Base-by-base conservation (phyloP, 305 asterid species). In the Fraxinus dipetala region DNA sequence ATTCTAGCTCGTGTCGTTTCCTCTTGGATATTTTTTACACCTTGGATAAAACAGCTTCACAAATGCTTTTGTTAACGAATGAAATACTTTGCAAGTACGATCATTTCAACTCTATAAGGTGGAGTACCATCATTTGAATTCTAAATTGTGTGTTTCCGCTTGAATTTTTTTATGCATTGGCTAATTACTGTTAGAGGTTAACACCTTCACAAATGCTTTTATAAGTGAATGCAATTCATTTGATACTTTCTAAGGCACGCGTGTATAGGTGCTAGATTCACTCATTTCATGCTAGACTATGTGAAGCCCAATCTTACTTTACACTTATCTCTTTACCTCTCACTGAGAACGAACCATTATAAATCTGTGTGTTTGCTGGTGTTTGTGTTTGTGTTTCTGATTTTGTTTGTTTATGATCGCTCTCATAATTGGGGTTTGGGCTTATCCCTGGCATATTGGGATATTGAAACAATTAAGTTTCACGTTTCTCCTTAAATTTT, bases 21-120 rank as follows among this genome's bases (percentile, higher is more conserved):
- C 8, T 4, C 18, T 63, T 63, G 14, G 2, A 65, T 0, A 38
- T 65, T 2, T 26, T 65, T 65, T 26, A 8, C 9, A 24, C n/a
- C 1, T 22, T 65, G n/a, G 35, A 11, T 56, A 18, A 54, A 18
- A 18, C 4, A 18, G 13, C 28, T 18, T 18, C 11, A 56, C 14
- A 26, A 65, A 65, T 26, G 34, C 73, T 9, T 22, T 24, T 63
- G 72, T 63, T 63, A 24, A 6, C 8, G 16, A 24, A 24, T 24
- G 34, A 61, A 20, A 54, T 56, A 56, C 28, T 5, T 54, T 54
- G 10, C 24, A 54, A n/a, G 63, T 16, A 54, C 2, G 7, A 54
- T 5, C 24, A 54, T 54, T n/a, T 51, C 2, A 91, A 82, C 94
- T 94, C 45, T 96, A 89, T 77, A 96, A 93, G 97, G 98, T 90